Evolutionary conservation across 768 basidiomycete species (phyloP), one percentile per base, ranked within the genome.

Genomic region (Cytidiella melzeri): DNA sequence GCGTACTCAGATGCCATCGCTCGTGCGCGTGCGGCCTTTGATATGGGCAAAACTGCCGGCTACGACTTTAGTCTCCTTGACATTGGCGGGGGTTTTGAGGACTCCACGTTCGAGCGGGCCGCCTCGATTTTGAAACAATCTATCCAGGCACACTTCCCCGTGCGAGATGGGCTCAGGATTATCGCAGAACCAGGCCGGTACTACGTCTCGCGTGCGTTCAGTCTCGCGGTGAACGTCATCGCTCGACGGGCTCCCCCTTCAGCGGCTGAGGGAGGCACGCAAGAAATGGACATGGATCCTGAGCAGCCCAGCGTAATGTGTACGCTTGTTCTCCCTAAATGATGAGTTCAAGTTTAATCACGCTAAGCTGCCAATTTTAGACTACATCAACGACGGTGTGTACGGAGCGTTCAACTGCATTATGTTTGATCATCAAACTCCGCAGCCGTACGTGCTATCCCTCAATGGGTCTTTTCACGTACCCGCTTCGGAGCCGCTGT

Each of bases 381-480:
- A 97, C 73, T 98, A 98, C 74, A 92, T 98, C 79, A 98, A 97
- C 71, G 95, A 98, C 66, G 96, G 96, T 39, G 92, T 99, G 36
- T 99, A 99, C 67, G 93, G 95, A 44, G 83, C 92, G 19, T 93
- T 94, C 75, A 93, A 94, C 73, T 93, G 90, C 71, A 93, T 93
- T 69, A 74, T 98, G 62, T 98, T 97, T 69, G 96, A 98, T 69
- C 96, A 99, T 69, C 93, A 95, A 40, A 45, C 55, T 18, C 59
- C 61, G 50, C 81, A 88, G 60, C 96, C 96, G 21, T 80, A 80
- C 58, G 86, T 89, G 41, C 72, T 90, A 43, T 84, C 81, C 20
- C 70, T 88, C 69, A 72, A 75, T 44, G 79, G 79, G 36, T 84
- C 82, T 2, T 84, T 86, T 66, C 80, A 81, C 59, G 66, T 76